Conservation (phyloP, 768 basidiomycete genomes). For the Boletus subparvulus region DNA sequence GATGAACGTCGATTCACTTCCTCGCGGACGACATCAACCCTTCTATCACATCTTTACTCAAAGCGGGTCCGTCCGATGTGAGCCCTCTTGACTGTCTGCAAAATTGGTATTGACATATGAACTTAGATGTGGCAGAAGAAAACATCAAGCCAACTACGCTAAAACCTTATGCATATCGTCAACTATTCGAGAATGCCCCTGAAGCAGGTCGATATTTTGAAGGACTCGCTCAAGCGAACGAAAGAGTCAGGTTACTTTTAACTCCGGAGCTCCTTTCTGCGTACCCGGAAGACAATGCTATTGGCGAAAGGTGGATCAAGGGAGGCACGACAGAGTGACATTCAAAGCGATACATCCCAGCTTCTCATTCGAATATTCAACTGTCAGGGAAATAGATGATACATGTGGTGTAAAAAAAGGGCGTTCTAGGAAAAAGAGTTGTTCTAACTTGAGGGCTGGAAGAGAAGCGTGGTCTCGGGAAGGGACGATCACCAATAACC, state of each 20-base stretch:
- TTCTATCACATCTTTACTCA: conserved; percentile 44
- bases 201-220: conserved; percentile 39
- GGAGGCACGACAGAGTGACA: conserved; percentile 12
- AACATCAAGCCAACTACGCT: conserved; percentile 28
- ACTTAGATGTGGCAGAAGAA: conserved; percentile 38
- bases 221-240: conserved; percentile 26
- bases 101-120: background rate
- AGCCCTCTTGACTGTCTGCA: conserved; percentile 8
- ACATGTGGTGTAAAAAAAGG: background rate
- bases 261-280: conserved; percentile 41
- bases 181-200: conserved; percentile 26
- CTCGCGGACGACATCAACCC: conserved; percentile 45
- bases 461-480: background rate
- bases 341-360: background rate
- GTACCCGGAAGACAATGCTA: conserved; percentile 50
- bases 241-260: conserved; percentile 38
- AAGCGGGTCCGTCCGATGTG: conserved; percentile 40
- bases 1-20: conserved; percentile 43
- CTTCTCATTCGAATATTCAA: background rate
- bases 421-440: background rate
- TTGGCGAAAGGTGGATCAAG: conserved; percentile 37
- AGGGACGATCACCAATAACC: conserved; percentile 68
- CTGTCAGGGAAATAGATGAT: background rate
- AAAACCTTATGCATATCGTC: conserved; percentile 15
- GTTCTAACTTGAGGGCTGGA: background rate